Base-by-base conservation (phyloP, 192 early-diverging fungal species). In the Coemansia sp. region DNA sequence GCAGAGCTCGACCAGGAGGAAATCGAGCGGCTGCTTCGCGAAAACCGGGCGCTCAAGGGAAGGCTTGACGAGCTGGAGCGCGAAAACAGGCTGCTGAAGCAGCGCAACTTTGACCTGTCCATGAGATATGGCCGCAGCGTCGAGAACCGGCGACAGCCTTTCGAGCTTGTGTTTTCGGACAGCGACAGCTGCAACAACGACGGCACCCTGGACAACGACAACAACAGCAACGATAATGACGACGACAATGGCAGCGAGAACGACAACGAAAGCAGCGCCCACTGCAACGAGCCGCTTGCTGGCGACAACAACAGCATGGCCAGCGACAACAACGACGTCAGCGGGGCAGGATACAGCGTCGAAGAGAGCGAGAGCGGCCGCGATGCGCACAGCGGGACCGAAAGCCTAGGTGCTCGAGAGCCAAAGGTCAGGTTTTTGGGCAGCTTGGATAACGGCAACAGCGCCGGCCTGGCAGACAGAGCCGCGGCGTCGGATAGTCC, bases 1-100 rank as follows among this genome's bases (percentile, higher is more conserved):
- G 77, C 77, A 0, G 77, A 80, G 65, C 77, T 80, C 2, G 77
- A 80, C 77, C 77, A 80, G 59, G 78, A 81, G 60, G 72, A 81
- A 35, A 71, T 75, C 55, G 78, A 72, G 50, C 70, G 69, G 34
- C 64, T 81, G 47, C 35, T 72, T 59, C 72, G 78, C 10, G 73
- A 75, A 54, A 81, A 73, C 61, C 65, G 71, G 11, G 62, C 62
- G 24, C 53, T 81, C 24, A 81, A 75, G 54, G 67, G 67, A 1
- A 58, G 79, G 16, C 63, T 82, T 2, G 79, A 82, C 48, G 79
- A 82, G 53, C 70, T 82, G 46, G 79, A 82, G 59, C 69, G 79
- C 6, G 79, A 82, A 55, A 82, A 82, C 61, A 60, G 74, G 48
- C 67, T 76, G 25, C 67, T 82, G 29, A 75, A 76, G 61, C 79